Conservation (phyloP, 2,329 filamentous ascomycete genomes). For the Aureobasidium sp. region DNA sequence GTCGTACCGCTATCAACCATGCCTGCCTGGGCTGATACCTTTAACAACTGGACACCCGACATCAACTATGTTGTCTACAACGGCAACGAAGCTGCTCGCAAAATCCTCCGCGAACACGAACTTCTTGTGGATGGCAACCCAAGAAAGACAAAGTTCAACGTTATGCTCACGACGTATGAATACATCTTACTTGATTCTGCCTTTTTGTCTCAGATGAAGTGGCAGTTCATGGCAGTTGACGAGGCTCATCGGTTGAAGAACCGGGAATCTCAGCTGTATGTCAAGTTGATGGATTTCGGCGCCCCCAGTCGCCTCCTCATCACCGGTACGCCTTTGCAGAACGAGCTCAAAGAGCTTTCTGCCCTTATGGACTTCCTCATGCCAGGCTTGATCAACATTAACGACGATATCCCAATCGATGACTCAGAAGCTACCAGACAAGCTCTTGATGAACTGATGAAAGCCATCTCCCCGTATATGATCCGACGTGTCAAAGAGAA, state of each 20-base stretch:
- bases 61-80: conserved; percentile 96
- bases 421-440: conserved; percentile 69
- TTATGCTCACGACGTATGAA: conserved; percentile 95
- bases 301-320: conserved; percentile 86
- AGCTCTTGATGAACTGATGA: conserved; percentile 80
- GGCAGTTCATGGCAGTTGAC: conserved; percentile 94
- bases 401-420: conserved; percentile 81
- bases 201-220: conserved; percentile 85
- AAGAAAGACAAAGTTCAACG: conserved; percentile 90
- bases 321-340: conserved; percentile 95
- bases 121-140: conserved; percentile 78
- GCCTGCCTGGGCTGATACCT: conserved; percentile 96
- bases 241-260: conserved; percentile 97
- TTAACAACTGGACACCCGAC: conserved; percentile 92
- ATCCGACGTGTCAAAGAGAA: conserved; percentile 94
- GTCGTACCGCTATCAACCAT: conserved; percentile 97
- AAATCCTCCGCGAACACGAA: conserved; percentile 84
- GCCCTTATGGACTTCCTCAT: conserved; percentile 94
- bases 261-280: conserved; percentile 85
- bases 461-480: conserved; percentile 87
- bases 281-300: conserved; percentile 76
- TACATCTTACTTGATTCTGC: conserved; percentile 82
- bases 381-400: conserved; percentile 85
- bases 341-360: conserved; percentile 86
- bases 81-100: conserved; percentile 77